These are phyloP conservation scores for Naganishia friedmannii DNA, from an alignment of 768 basidiomycete genomes.

Conservation along the genomic window DNA sequence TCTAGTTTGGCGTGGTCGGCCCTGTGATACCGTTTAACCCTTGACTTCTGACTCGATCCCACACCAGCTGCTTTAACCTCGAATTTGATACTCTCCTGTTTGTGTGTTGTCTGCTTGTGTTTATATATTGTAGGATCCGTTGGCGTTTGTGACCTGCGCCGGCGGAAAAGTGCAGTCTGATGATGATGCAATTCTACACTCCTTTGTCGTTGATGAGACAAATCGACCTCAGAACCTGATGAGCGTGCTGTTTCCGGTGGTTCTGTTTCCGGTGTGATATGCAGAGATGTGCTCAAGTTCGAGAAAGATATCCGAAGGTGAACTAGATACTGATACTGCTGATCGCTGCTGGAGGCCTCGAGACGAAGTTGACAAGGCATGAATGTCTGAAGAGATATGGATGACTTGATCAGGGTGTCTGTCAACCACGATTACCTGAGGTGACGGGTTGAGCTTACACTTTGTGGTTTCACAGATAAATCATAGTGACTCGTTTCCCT, in stretches of 20 bases:
- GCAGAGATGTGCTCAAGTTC: not conserved
- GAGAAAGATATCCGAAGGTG: not conserved
- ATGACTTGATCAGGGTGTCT: not conserved
- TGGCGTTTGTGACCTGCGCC: not conserved
- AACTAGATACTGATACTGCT: not conserved
- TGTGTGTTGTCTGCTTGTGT: not conserved
- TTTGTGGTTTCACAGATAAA: slow-evolving; percentile 18
- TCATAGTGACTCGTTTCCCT: slow-evolving; percentile 2
- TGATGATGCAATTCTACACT: not conserved
- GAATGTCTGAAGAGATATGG: not conserved
- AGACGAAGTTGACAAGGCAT: not conserved
- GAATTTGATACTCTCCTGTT: not conserved
- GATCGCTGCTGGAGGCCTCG: slow-evolving; percentile 18
- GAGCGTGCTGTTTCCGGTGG: slow-evolving; percentile 2
- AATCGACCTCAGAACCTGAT: not conserved
- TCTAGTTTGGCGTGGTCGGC: not conserved
- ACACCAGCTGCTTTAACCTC: not conserved
- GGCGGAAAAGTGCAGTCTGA: not conserved
- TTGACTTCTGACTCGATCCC: not conserved
- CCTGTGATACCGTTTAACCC: not conserved
- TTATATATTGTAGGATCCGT: not conserved
- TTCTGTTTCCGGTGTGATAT: not conserved
- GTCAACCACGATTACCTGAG: not conserved
- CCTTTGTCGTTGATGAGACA: slow-evolving; percentile 8
- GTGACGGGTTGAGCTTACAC: not conserved